A percentile compares a stretch with the other conserved stretches of the same genome.
Conservation (phyloP, 1,284 basidiomycete genomes). For the Jaminaea rosea region DNA sequence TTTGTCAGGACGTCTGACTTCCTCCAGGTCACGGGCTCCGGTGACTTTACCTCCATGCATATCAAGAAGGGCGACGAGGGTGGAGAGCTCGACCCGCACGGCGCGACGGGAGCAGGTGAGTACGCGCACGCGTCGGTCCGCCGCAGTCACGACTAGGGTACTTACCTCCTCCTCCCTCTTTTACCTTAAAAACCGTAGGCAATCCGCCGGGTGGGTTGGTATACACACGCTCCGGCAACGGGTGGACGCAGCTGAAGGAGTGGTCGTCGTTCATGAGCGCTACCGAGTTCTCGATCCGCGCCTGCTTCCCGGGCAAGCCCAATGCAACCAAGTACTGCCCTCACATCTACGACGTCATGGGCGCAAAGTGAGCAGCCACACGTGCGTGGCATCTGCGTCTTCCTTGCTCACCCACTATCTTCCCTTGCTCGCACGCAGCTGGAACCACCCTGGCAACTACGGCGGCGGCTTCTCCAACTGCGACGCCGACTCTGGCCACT, state of each 20-base stretch:
- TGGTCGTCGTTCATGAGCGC: conserved; percentile 29
- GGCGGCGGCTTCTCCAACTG: conserved; percentile 21
- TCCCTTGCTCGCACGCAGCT: too few relatives aligned
- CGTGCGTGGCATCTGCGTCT: neutral
- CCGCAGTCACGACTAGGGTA: too few relatives aligned
- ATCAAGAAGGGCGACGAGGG: conserved; percentile 16
- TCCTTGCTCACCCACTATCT: conserved; percentile 4
- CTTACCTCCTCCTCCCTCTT: too few relatives aligned
- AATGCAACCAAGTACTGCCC: conserved; percentile 21
- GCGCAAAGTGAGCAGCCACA: conserved; percentile 3
- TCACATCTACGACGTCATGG: conserved; percentile 31
- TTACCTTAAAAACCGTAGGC: too few relatives aligned
- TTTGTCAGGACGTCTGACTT: conserved; percentile 61
- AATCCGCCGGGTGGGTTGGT: conserved; percentile 31
- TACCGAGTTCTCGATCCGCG: conserved; percentile 27
- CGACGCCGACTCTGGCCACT: conserved; percentile 18
- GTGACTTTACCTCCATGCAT: conserved; percentile 57
- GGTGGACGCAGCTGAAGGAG: conserved; percentile 22
- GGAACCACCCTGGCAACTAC: conserved; percentile 17
- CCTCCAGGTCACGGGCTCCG: conserved; percentile 60
- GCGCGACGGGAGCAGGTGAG: conserved; percentile 20
- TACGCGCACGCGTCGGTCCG: too few relatives aligned
- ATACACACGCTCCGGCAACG: conserved; percentile 17
- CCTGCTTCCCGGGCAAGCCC: conserved; percentile 17
- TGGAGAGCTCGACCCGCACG: conserved; percentile 33